Evolutionary conservation across 805 yeast species (phyloP).

Genomic region (Candida mattraensis): DNA sequence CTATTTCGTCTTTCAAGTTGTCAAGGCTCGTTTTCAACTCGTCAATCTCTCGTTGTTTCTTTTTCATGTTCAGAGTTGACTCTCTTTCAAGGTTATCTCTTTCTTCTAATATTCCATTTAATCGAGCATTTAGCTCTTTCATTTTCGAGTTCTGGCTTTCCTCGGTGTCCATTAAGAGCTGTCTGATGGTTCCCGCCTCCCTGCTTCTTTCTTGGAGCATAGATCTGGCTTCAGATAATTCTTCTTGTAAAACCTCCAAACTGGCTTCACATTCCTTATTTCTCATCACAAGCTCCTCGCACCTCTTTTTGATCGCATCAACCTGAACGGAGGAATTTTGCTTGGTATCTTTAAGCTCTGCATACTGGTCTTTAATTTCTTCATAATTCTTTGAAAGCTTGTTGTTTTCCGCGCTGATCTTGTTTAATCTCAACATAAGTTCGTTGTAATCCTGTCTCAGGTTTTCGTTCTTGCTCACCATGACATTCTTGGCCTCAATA

Average conservation of each 20-base stretch:
- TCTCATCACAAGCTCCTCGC: slow-evolving; percentile 69
- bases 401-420: slow-evolving; percentile 44
- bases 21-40: slow-evolving; percentile 52
- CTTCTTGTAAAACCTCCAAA: slow-evolving; percentile 74
- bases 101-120: slow-evolving; percentile 57
- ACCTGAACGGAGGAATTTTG: slow-evolving; percentile 37
- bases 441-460: slow-evolving; percentile 33
- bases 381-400: slow-evolving; percentile 40
- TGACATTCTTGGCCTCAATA: slow-evolving; percentile 39
- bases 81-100: slow-evolving; percentile 59
- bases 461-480: slow-evolving; percentile 43
- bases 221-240: slow-evolving; percentile 70
- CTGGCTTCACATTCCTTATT: slow-evolving; percentile 61
- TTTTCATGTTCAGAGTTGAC: slow-evolving; percentile 46
- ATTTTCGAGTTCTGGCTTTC: slow-evolving; percentile 50
- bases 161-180: slow-evolving; percentile 68
- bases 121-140: slow-evolving; percentile 55
- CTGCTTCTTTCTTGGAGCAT: slow-evolving; percentile 77
- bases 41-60: slow-evolving; percentile 65
- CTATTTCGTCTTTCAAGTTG: slow-evolving; percentile 26
- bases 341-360: slow-evolving; percentile 35
- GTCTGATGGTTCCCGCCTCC: slow-evolving; percentile 72
- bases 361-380: slow-evolving; percentile 38
- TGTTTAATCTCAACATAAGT: slow-evolving; percentile 39
- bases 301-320: slow-evolving; percentile 58